These are phyloP conservation scores for Cyberlindnera misumaiensis DNA, from an alignment of 805 yeast genomes.

Conservation along the genomic window DNA sequence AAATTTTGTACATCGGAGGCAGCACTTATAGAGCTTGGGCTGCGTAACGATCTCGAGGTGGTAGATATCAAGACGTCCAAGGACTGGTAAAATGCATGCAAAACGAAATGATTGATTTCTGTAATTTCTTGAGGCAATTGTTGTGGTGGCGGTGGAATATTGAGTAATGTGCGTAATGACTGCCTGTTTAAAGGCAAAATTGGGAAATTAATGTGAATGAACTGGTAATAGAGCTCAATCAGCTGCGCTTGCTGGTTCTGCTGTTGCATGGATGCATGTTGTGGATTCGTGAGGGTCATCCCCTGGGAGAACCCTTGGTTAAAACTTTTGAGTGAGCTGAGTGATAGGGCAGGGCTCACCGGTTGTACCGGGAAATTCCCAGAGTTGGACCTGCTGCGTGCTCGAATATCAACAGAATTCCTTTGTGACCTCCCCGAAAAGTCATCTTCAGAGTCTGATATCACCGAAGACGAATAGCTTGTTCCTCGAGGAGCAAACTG, in stretches of 20 bases:
- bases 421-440: conserved; percentile 17
- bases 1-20: conserved; percentile 1
- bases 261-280: conserved; percentile 5
- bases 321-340: conserved; percentile 15
- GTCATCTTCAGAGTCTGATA: conserved; percentile 24
- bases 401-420: conserved; percentile 12
- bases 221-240: conserved; percentile 42
- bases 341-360: conserved; percentile 18
- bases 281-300: not conserved
- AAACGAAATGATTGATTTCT: conserved; percentile 13
- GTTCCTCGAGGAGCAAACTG: conserved; percentile 6
- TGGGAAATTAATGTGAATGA: conserved; percentile 34
- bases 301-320: conserved; percentile 12
- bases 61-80: conserved; percentile 16
- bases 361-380: conserved; percentile 11
- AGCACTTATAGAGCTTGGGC: not conserved
- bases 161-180: conserved; percentile 13
- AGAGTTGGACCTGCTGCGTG: conserved; percentile 16
- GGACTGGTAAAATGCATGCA: conserved; percentile 14
- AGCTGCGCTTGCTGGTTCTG: conserved; percentile 20
- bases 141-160: conserved; percentile 12
- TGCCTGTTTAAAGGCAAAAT: conserved; percentile 29
- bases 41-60: conserved; percentile 5
- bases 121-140: conserved; percentile 13
- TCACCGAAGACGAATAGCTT: conserved; percentile 18